These are phyloP conservation scores for Akanthomyces uredinophilus DNA, from an alignment of 2,329 filamentous ascomycete genomes.

Conservation along the genomic window DNA sequence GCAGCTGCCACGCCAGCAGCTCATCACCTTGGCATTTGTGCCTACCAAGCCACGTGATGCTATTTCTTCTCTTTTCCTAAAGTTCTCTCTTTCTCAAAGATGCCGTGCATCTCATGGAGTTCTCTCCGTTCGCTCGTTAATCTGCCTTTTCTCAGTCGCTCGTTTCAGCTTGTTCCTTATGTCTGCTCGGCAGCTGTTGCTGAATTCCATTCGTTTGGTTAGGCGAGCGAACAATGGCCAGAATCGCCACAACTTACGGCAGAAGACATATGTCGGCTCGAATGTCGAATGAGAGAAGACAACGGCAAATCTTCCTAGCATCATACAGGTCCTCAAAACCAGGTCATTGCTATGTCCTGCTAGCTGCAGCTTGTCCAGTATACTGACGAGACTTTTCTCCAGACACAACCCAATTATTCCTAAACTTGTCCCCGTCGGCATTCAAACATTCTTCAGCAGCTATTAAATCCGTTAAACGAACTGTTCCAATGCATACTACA, in stretches of 20 bases:
- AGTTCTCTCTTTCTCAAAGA: background rate
- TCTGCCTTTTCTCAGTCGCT: background rate
- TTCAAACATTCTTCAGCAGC: background rate
- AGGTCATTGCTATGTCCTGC: background rate
- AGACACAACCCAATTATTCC: background rate
- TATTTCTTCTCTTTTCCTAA: background rate
- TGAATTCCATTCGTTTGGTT: constrained; percentile 11
- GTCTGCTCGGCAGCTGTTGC: background rate
- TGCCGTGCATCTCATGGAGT: constrained; percentile 5
- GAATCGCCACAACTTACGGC: background rate
- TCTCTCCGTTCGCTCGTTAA: constrained; percentile 8
- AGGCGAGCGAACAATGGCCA: constrained; percentile 1
- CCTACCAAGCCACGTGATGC: background rate
- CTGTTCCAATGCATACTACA: background rate
- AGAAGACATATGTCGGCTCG: constrained; percentile 2
- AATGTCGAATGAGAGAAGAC: background rate
- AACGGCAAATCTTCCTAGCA: background rate
- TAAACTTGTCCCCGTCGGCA: background rate
- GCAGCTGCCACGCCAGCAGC: background rate
- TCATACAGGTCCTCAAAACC: background rate
- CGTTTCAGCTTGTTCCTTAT: background rate
- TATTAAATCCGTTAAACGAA: background rate
- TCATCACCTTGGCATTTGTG: background rate
- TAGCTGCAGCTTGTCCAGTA: background rate
- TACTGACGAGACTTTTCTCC: background rate